Conservation (phyloP, 805 yeast species). For the Candida berthetii region DNA sequence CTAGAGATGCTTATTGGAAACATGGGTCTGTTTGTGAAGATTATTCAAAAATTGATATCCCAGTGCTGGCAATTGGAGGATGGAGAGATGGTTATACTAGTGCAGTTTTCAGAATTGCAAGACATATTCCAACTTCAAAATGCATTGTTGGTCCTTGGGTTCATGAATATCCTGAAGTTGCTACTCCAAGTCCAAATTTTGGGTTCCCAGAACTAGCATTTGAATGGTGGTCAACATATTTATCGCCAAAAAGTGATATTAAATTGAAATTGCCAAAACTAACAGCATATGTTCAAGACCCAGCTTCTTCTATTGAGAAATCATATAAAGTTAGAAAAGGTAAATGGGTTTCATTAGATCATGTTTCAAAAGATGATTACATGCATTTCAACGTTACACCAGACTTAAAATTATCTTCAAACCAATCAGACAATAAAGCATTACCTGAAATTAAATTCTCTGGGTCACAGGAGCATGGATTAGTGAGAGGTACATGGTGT, state of each 20-base stretch:
- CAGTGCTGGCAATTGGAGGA: constrained; percentile 38
- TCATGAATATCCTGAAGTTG: constrained; percentile 42
- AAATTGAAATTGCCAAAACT: constrained; percentile 24
- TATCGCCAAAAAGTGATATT: constrained; percentile 19
- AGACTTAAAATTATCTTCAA: too few species aligned
- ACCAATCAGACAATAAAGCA: constrained; percentile 8
- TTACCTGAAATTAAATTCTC: constrained; percentile 12
- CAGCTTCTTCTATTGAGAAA: constrained; percentile 26
- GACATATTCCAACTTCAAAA: constrained; percentile 30
- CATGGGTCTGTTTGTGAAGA: constrained; percentile 41
- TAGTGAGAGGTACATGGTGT: constrained; percentile 38
- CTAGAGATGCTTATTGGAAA: constrained; percentile 40
- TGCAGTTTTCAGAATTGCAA: constrained; percentile 37
- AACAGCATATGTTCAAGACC: constrained; percentile 37
- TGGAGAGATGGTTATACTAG: constrained; percentile 43
- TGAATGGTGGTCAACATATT: constrained; percentile 34
- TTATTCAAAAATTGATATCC: constrained; percentile 31
- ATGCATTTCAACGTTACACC: too few species aligned
- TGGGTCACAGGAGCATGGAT: constrained; percentile 34
- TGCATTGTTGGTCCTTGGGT: constrained; percentile 43
- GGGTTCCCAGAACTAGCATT: constrained; percentile 36
- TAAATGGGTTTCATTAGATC: constrained; percentile 28
- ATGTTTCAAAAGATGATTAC: constrained; percentile 9
- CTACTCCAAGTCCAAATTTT: constrained; percentile 37
- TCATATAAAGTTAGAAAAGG: constrained; percentile 33